Evolutionary conservation across 768 basidiomycete genomes (phyloP).

Genomic region (Agrocybe praecox): DNA sequence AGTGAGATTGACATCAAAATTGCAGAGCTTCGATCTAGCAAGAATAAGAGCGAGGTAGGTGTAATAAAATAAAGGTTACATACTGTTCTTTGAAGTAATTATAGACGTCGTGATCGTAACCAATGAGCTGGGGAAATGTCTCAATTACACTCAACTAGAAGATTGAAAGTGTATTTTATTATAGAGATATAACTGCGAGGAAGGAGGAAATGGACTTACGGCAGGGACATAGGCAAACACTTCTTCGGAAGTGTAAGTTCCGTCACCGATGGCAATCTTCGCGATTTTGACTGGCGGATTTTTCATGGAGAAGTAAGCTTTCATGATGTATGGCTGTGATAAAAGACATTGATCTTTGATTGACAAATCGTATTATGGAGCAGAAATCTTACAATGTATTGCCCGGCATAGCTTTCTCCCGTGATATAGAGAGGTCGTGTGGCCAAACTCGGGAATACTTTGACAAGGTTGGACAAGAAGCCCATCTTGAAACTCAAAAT

Average conservation of each 20-base stretch:
- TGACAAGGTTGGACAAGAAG: conserved; percentile 70
- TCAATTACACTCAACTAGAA: conserved; percentile 56
- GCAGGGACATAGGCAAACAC: conserved; percentile 58
- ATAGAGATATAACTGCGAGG: neutral
- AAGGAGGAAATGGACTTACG: conserved; percentile 33
- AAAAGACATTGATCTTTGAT: neutral
- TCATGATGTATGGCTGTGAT: conserved; percentile 73
- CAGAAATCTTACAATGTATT: conserved; percentile 57
- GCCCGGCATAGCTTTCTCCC: conserved; percentile 78
- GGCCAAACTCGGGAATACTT: conserved; percentile 71
- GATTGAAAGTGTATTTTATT: neutral
- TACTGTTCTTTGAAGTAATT: conserved; percentile 73
- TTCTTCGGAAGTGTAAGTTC: conserved; percentile 51
- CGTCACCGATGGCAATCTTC: conserved; percentile 75
- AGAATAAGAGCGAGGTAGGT: neutral
- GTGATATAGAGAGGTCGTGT: conserved; percentile 68
- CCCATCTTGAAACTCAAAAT: conserved; percentile 52
- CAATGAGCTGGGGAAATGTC: conserved; percentile 78
- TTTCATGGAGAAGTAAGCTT: conserved; percentile 63
- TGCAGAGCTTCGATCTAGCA: conserved; percentile 62
- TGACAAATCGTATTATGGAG: neutral
- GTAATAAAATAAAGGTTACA: conserved; percentile 22
- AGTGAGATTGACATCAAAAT: conserved; percentile 65
- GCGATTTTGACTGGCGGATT: conserved; percentile 70
- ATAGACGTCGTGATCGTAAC: conserved; percentile 66